These are phyloP conservation scores for Labyrinthula sp. DNA, from an alignment of 352 stramenopile genomes.

Conservation along the genomic window DNA sequence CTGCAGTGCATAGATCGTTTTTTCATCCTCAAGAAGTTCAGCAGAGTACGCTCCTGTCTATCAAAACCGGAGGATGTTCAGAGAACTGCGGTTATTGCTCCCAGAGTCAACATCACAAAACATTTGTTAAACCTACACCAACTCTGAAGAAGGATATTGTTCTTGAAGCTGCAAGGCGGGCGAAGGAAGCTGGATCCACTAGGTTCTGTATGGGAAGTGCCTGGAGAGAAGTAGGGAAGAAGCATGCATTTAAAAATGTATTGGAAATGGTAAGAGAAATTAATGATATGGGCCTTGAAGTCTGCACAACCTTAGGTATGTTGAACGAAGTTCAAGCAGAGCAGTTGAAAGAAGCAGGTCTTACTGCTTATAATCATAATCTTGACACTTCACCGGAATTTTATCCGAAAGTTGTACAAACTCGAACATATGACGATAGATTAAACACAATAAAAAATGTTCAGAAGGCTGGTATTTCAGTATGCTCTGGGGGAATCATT, in stretches of 20 bases:
- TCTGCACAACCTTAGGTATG: conserved; percentile 91
- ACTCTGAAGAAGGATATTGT: conserved; percentile 89
- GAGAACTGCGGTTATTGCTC: conserved; percentile 86
- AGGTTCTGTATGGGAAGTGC: conserved; percentile 94
- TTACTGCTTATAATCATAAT: conserved; percentile 96
- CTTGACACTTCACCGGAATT: conserved; percentile 87
- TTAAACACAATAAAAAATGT: conserved; percentile 85
- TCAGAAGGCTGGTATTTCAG: conserved; percentile 79
- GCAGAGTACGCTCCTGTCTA: conserved; percentile 84
- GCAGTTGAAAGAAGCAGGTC: conserved; percentile 85
- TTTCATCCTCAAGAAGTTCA: conserved; percentile 86
- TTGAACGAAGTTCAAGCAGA: conserved; percentile 75
- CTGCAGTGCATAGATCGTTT: conserved; percentile 85
- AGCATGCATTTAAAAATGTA: conserved; percentile 91
- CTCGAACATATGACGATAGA: conserved; percentile 82
- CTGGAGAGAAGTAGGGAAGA: conserved; percentile 88
- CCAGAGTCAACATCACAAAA: conserved; percentile 81
- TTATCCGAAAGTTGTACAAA: conserved; percentile 88
- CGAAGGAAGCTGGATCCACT: conserved; percentile 81
- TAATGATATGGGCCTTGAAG: conserved; percentile 64
- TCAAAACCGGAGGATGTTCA: conserved; percentile 84
- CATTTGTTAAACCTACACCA: conserved; percentile 90
- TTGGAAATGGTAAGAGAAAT: conserved; percentile 82
- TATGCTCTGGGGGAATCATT: conserved; percentile 89
- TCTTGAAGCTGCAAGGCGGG: conserved; percentile 67